Conservation (phyloP, 2,329 filamentous ascomycete species). For the Ophiocordyceps unilateralis region DNA sequence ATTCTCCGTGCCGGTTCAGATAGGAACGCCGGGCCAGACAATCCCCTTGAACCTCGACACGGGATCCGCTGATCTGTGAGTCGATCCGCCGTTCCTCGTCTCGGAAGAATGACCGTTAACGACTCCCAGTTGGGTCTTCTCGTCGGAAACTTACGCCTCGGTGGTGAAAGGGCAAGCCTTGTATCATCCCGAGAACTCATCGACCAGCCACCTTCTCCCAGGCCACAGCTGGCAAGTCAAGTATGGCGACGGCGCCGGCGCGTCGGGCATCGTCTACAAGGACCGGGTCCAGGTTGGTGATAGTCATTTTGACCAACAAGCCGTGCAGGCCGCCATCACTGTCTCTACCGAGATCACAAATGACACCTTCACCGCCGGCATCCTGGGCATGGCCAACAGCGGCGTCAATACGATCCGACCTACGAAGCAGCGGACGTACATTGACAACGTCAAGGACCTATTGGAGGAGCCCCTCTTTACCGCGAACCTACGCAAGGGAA, state of each 20-base stretch:
- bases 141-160: constrained; percentile 30
- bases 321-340: constrained; percentile 44
- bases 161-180: constrained; percentile 33
- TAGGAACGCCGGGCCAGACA: constrained; percentile 39
- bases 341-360: constrained; percentile 29
- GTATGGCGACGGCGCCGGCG: constrained; percentile 49
- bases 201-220: constrained; percentile 22
- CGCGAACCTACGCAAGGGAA: constrained; percentile 14
- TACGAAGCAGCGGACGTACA: constrained; percentile 13
- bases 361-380: constrained; percentile 17
- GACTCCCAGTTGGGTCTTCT: constrained; percentile 48
- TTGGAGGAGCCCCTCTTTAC: constrained; percentile 19
- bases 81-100: not conserved
- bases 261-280: constrained; percentile 45
- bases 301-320: constrained; percentile 41
- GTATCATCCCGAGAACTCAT: constrained; percentile 33
- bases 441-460: constrained; percentile 15
- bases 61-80: constrained; percentile 30
- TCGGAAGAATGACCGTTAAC: constrained; percentile 1
- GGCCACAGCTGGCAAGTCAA: constrained; percentile 36
- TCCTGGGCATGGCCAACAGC: constrained; percentile 17
- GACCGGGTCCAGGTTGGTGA: constrained; percentile 46
- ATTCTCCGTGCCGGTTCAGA: constrained; percentile 42
- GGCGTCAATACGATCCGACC: constrained; percentile 17
- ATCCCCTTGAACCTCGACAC: constrained; percentile 57